phyloP scores from a whole-genome alignment of 768 basidiomycete genomes.

The Boletellus ananas region DNA sequence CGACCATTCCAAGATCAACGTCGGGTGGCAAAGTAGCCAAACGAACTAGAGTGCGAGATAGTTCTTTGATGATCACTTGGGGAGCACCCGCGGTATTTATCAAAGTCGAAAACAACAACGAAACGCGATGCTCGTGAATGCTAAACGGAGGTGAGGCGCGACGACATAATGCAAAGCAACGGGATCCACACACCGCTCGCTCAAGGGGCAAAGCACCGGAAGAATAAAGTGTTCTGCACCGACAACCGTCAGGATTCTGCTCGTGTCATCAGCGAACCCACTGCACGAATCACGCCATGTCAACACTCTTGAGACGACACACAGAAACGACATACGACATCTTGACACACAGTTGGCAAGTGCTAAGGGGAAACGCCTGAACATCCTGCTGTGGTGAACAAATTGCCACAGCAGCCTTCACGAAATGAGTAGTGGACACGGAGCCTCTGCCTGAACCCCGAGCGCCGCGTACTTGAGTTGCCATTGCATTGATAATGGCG shows the following conservation, averaged over 20 bases:
- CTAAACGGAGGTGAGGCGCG: conserved; percentile 19
- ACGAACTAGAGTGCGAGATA: conserved; percentile 22
- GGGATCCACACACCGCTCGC: conserved; percentile 36
- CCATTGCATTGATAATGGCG: conserved; percentile 53
- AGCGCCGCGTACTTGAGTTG: conserved; percentile 39
- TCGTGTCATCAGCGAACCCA: conserved; percentile 45
- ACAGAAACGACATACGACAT: conserved; percentile 43
- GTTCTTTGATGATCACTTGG: conserved; percentile 16
- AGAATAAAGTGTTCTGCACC: conserved; percentile 56
- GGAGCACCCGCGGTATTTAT: conserved; percentile 27
- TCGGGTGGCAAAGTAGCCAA: conserved; percentile 11
- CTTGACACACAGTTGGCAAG: conserved; percentile 39
- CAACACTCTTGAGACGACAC: background rate
- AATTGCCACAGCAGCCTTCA: conserved; percentile 63
- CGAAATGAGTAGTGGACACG: conserved; percentile 54
- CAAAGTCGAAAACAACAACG: conserved; percentile 28
- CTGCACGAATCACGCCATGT: conserved; percentile 28
- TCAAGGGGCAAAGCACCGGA: conserved; percentile 46
- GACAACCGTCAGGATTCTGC: conserved; percentile 40
- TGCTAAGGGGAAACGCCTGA: conserved; percentile 39
- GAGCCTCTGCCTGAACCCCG: conserved; percentile 21
- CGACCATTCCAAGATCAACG: background rate
- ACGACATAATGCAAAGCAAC: background rate
- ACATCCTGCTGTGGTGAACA: conserved; percentile 60
- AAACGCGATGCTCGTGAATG: conserved; percentile 28